Evolutionary conservation across 2,329 filamentous ascomycete species (phyloP).

Genomic region (Calonectria honghensis): DNA sequence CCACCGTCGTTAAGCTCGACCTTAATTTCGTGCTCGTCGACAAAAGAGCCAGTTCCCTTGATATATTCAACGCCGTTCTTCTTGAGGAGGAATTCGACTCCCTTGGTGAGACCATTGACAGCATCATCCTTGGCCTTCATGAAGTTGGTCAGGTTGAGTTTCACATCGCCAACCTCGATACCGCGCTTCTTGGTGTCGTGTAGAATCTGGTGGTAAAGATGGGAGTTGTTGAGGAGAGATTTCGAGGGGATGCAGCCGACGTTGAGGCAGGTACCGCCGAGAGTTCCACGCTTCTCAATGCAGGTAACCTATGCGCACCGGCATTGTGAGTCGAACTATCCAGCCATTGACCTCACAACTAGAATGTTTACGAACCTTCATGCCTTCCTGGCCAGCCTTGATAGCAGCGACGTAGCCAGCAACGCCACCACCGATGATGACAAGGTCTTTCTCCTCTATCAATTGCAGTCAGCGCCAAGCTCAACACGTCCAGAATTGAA

Average conservation of each 20-base stretch:
- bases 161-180: constrained; percentile 97
- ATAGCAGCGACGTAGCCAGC: constrained; percentile 99
- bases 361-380: constrained; percentile 80
- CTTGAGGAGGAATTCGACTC: constrained; percentile 98
- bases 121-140: constrained; percentile 99
- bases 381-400: constrained; percentile 97
- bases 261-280: constrained; percentile 98
- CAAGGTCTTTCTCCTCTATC: constrained; percentile 93
- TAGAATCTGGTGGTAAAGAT: constrained; percentile 96
- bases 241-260: constrained; percentile 99
- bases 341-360: constrained; percentile 29
- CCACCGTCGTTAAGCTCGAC: constrained; percentile 93
- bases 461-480: constrained; percentile 46
- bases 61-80: constrained; percentile 99
- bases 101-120: constrained; percentile 92
- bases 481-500: constrained; percentile 26
- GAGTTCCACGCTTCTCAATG: constrained; percentile 96
- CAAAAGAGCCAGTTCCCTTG: constrained; percentile 92
- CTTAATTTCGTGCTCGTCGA: constrained; percentile 92
- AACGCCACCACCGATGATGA: constrained; percentile 98
- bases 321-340: constrained; percentile 46
- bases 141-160: constrained; percentile 94
- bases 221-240: constrained; percentile 99
- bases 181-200: constrained; percentile 98
- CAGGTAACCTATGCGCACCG: constrained; percentile 82